phyloP scores from a whole-genome alignment of 2,329 filamentous ascomycete species.

The Epichloe baconii region DNA sequence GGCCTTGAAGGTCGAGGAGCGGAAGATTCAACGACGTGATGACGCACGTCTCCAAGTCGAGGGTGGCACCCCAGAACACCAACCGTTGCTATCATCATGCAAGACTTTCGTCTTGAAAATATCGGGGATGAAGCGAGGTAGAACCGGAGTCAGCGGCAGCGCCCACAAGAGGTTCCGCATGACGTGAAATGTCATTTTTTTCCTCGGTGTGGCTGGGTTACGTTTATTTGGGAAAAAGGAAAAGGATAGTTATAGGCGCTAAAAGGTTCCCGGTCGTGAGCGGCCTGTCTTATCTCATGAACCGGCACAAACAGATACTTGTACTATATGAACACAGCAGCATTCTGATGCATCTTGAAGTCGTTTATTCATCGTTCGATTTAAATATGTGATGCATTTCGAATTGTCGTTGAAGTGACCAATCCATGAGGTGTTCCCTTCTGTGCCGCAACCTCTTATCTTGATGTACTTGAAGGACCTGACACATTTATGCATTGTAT shows the following conservation, averaged over 20 bases:
- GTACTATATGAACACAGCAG: background rate
- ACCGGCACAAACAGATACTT: background rate
- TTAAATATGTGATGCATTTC: too few species aligned
- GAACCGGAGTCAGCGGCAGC: conserved; percentile 7
- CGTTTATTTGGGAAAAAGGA: conserved; percentile 2
- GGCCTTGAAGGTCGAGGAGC: conserved; percentile 30
- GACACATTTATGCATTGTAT: background rate
- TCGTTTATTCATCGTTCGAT: background rate
- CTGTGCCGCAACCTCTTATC: too few species aligned
- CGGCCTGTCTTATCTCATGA: background rate
- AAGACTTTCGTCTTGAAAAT: conserved; percentile 13
- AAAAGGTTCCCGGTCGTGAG: conserved; percentile 3
- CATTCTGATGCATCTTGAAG: background rate
- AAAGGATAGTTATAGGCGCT: conserved; percentile 6
- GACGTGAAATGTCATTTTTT: conserved; percentile 8
- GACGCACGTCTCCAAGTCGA: conserved; percentile 11
- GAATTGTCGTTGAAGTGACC: too few species aligned
- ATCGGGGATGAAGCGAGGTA: conserved; percentile 11
- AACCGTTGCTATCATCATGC: conserved; percentile 7
- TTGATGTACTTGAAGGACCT: too few species aligned
- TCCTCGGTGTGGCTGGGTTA: conserved; percentile 8
- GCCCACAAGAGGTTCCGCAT: conserved; percentile 10
- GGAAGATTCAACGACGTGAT: conserved; percentile 17
- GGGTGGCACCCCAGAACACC: conserved; percentile 13
- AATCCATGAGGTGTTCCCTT: too few species aligned